Evolutionary conservation across 2,329 filamentous ascomycete genomes (phyloP), one percentile per base, ranked within the genome.

Genomic region (Coleophoma cylindrospora): DNA sequence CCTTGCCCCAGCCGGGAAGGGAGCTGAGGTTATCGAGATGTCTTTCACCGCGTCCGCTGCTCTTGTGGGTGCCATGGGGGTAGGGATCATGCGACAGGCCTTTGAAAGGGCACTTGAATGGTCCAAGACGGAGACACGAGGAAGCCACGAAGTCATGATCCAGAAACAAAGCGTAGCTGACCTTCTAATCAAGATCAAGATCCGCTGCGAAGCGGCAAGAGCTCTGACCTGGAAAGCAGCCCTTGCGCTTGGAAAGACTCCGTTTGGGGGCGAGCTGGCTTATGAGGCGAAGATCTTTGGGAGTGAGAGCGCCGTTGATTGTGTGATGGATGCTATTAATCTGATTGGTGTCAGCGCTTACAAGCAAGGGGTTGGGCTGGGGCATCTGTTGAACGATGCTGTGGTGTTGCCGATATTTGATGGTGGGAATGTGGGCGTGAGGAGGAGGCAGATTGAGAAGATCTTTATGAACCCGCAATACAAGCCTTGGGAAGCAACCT

Each of bases 11-110:
- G 72, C 72, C 0, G 74, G 72, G 2, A 58, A 66, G 32, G 77
- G 71, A 2, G 71, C 70, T 0, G 56, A 66, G 11, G 53, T 78
- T 3, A 69, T 75, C 1, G 68, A 27, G 69, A 57, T 61, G 17
- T 66, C 71, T 1, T 77, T 80, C 48, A 72, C 72, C 4, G 43
- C 51, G 27, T 50, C 44, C 12, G 49, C 21, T 44, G 14, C 72
- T 1, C 64, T 81, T 0, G 77, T 80, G 0, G 76, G 76, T 2
- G 76, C 77, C 2, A 80, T 81, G 72, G 68, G 68, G 10, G 74
- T 76, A 0, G 75, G 76, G 2, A 64, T 81, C 38, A 77, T 79
- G 74, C 70, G 77, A 0, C 70, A 73, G 0, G 70, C 72, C 0
- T 81, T 81, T 54, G 76, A 79, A 13, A 69, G 70, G 0, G 76